Conservation (phyloP, 768 basidiomycete species). For the Suillus luteus region DNA sequence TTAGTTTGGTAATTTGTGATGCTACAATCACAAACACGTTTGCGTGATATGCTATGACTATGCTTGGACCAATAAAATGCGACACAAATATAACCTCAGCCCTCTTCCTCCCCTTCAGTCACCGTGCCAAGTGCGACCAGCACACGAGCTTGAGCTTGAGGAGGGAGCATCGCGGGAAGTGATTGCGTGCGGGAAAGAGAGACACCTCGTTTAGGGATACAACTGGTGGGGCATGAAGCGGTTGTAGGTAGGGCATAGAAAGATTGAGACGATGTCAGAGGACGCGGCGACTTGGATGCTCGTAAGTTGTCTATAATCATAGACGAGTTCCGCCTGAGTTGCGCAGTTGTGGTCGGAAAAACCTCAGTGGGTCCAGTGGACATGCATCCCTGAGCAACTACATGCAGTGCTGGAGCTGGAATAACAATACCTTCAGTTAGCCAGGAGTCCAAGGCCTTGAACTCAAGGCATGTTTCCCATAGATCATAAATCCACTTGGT, state of each 20-base stretch:
- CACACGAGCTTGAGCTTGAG: background rate
- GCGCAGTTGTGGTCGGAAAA: background rate
- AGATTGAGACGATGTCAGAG: background rate
- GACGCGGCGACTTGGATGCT: background rate
- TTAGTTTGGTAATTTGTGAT: background rate
- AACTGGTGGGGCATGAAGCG: background rate
- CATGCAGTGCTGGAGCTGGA: background rate
- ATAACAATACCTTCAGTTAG: background rate
- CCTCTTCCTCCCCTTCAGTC: background rate
- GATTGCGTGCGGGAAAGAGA: background rate
- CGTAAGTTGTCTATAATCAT: background rate
- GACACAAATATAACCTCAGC: background rate
- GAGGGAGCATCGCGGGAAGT: constrained; percentile 1
- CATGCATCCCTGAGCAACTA: background rate
- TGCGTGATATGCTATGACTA: background rate
- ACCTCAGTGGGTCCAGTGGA: background rate
- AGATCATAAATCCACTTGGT: background rate
- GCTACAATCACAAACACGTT: background rate
- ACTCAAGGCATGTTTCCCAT: background rate
- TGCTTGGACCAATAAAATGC: background rate
- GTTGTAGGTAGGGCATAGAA: background rate
- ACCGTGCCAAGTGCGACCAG: background rate
- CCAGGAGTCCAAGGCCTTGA: background rate
- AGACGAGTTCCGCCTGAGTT: background rate
- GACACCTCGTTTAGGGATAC: background rate